Percentiles rank a stretch among this genome's conserved stretches.
Conservation (phyloP, 2,329 filamentous ascomycete genomes). For the Diaporthe capsici region DNA sequence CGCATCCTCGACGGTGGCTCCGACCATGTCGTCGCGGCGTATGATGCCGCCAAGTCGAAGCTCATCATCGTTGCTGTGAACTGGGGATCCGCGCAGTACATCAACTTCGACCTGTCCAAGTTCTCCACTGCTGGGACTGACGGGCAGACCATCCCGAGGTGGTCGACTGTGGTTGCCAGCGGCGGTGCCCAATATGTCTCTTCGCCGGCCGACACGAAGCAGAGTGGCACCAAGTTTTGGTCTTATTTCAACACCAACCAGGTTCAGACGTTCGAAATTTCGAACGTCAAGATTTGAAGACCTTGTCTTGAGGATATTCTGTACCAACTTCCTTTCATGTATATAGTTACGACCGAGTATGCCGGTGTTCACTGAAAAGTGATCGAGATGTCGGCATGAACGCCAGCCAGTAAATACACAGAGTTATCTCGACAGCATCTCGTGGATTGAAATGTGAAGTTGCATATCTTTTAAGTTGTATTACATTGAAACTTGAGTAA, state of each 20-base stretch:
- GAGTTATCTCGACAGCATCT: too few species aligned
- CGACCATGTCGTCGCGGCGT: conserved; percentile 56
- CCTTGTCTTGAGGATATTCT: too few species aligned
- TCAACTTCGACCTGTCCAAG: conserved; percentile 55
- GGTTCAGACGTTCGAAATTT: conserved; percentile 57
- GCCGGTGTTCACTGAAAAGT: not conserved
- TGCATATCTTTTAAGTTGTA: too few species aligned
- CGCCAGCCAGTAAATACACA: not conserved
- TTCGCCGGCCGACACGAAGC: conserved; percentile 48
- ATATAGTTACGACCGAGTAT: not conserved
- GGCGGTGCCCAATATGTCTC: conserved; percentile 53
- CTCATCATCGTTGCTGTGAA: conserved; percentile 58
- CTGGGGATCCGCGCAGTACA: conserved; percentile 53
- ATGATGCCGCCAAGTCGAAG: conserved; percentile 51
- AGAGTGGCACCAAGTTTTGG: conserved; percentile 54
- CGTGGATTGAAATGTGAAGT: too few species aligned
- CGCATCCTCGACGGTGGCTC: conserved; percentile 53
- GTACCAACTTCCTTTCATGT: not conserved
- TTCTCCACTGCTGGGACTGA: conserved; percentile 50
- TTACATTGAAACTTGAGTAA: too few species aligned
- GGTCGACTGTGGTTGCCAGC: conserved; percentile 52
- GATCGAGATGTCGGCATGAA: not conserved
- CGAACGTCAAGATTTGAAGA: conserved; percentile 45
- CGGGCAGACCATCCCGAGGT: conserved; percentile 53
- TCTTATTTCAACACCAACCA: conserved; percentile 52